Base-by-base conservation (phyloP, 2,329 filamentous ascomycete genomes). In the Orbilia quercus region DNA sequence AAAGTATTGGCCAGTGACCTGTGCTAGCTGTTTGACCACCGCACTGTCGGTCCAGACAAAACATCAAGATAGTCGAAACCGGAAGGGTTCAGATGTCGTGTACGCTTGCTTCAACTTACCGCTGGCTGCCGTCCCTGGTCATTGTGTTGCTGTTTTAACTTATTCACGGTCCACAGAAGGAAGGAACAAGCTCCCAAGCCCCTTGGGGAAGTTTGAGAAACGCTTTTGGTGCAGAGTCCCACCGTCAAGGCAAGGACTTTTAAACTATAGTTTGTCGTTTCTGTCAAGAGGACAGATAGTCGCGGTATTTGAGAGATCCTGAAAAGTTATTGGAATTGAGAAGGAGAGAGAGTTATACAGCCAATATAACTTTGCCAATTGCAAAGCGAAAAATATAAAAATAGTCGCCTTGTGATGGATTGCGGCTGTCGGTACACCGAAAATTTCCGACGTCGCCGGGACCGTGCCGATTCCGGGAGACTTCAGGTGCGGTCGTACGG, bases 61-160 rank as follows among this genome's bases (percentile, higher is more conserved):
- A 58, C 34, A 51, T 36, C 42, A 25, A 51, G 54, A 64, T 64
- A 57, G 44, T 58, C 58, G 66, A 63, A 71, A 63, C 58, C 20
- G 20, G 36, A 48, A 31, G 66, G 51, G 20, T 63, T 63, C 44
- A 64, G 51, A 64, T 36, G 34, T 57, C 47, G 50, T 63, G 57
- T 62, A 42, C 47, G 58, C 58, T 25, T 54, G 58, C 58, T 63
- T 42, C n/a, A 22, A 72, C 67, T 65, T 72, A 72, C 67, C 42
- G 47, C 11, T 42, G 45, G 36, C 36, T 36, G 34, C 38, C 47
- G 54, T 59, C 67, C 67, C 67, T 72, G 53, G 67, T 72, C 67
- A 72, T 72, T 57, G 51, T 58, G 59, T 72, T 72, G 59, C 42
- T 70, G 57, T 53, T n/a, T n/a, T n/a, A n/a, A n/a, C n/a, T n/a